Conservation (phyloP, 2,329 filamentous ascomycete genomes). For the Aspergillus phoenicis region DNA sequence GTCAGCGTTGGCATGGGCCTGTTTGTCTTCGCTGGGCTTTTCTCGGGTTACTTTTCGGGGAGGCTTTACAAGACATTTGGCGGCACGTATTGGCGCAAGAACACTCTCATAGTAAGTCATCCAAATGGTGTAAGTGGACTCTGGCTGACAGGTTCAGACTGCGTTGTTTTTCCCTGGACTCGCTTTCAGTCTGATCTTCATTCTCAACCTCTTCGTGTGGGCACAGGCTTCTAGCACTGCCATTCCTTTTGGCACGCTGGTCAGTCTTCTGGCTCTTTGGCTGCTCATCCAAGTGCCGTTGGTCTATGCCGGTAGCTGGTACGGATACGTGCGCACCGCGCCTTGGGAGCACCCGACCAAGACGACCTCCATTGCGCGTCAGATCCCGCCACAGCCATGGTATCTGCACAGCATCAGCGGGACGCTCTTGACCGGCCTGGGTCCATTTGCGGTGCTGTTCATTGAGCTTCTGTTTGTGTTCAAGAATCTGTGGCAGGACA, state of each 20-base stretch:
- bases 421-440: conserved; percentile 71
- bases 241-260: conserved; percentile 76
- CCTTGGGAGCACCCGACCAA: conserved; percentile 82
- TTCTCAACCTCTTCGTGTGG: conserved; percentile 88
- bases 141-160: conserved; percentile 51
- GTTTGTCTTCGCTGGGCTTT: conserved; percentile 79
- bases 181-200: conserved; percentile 72
- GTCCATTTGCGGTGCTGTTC: conserved; percentile 85
- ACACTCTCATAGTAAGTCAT: conserved; percentile 63
- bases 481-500: conserved; percentile 85
- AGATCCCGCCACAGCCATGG: conserved; percentile 75
- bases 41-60: conserved; percentile 85
- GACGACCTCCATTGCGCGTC: conserved; percentile 70
- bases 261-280: conserved; percentile 75
- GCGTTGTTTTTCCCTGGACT: conserved; percentile 78
- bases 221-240: conserved; percentile 85
- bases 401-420: conserved; percentile 67
- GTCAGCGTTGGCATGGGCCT: conserved; percentile 80
- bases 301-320: conserved; percentile 78
- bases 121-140: background rate
- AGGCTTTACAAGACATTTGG: conserved; percentile 82
- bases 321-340: conserved; percentile 67
- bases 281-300: conserved; percentile 83
- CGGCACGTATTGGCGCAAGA: conserved; percentile 72
- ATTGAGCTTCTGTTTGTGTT: conserved; percentile 87